Base-by-base conservation (phyloP, 441 rosid genomes). In the Breynia disticha region DNA sequence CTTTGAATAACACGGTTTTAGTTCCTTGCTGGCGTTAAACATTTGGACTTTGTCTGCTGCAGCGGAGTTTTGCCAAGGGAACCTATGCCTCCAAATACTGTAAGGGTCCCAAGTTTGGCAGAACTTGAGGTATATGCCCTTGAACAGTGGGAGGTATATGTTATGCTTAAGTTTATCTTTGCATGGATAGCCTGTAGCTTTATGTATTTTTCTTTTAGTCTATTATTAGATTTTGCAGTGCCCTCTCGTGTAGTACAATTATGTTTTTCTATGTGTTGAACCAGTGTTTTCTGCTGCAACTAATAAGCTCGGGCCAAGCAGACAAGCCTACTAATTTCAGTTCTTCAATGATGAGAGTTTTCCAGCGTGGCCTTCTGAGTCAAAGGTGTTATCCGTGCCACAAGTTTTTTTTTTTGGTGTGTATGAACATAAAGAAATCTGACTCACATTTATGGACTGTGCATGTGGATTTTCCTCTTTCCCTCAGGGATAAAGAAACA, bases 61-160 rank as follows among this genome's bases (percentile, higher is more conserved):
- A 89, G 98, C 51, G 97, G 90, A 69, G 74, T 74, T 70, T 78
- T 93, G 70, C 95, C 93, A 43, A 81, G 97, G 68, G 96, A 93
- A 74, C 76, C 97, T n/a, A 81, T 89, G 95, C 79, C 86, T 56
- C 20, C 76, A 19, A 67, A 61, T 71, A 72, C 75, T 37, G 70
- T 54, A 28, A 78, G 82, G 64, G 95, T 82, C 52, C 91, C 95
- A 48, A 88, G 79, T 57, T 67, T 62, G 61, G 80, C 77, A 67
- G 98, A 91, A 61, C 91, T 91, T 1, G 90, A 86, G 59, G 62
- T 68, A 39, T 91, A 79, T 72, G 97, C 97, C 35, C 79, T 76
- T 70, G 82, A 78, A 46, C 95, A 91, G 45, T 91, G 98, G 98
- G 95, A 88, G 95, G 96, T 87, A 69, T 59, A 76, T 62, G 57